Percentiles rank a stretch among this genome's conserved stretches.
Evolutionary conservation across 169 alveolate genomes (phyloP).

Genomic region (Cryptosporidium muris): DNA sequence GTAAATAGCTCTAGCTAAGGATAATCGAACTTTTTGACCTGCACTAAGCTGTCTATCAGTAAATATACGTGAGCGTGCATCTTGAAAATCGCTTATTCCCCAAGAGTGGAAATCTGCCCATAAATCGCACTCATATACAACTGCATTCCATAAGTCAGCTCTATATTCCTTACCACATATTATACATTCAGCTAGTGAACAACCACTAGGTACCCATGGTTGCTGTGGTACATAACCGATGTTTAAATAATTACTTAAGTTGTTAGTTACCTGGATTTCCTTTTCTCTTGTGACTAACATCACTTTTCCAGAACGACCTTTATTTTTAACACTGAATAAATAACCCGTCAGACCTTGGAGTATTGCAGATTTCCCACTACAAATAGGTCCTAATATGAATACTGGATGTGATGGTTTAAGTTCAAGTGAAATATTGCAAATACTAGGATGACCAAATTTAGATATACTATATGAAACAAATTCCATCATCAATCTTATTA

Average conservation of each 20-base stretch:
- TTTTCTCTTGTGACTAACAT: not conserved
- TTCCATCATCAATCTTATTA: not conserved
- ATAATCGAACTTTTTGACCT: slow-evolving; percentile 57
- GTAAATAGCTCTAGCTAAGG: slow-evolving; percentile 57
- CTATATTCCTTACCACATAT: slow-evolving; percentile 26
- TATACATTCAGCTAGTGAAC: slow-evolving; percentile 28
- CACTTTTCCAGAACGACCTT: slow-evolving; percentile 3
- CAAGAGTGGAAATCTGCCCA: slow-evolving; percentile 30
- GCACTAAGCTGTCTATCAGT: slow-evolving; percentile 62
- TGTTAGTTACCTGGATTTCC: not conserved
- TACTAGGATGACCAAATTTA: not conserved
- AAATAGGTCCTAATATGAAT: slow-evolving; percentile 29
- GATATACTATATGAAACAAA: slow-evolving; percentile 11
- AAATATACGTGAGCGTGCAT: slow-evolving; percentile 14
- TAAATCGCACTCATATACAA: slow-evolving; percentile 43
- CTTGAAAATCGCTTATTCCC: slow-evolving; percentile 42
- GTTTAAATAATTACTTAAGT: not conserved
- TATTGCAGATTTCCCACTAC: slow-evolving; percentile 55
- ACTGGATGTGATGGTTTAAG: slow-evolving; percentile 22
- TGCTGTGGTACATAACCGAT: slow-evolving; percentile 36
- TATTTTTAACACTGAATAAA: not conserved
- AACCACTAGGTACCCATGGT: slow-evolving; percentile 48
- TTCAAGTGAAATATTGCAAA: not conserved
- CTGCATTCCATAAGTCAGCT: slow-evolving; percentile 15
- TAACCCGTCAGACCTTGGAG: slow-evolving; percentile 48